A percentile compares a stretch with the other conserved stretches of the same genome.
These are phyloP conservation scores for Chamaecrista fasciculata DNA, from an alignment of 306 rosid species.

Conservation along the genomic window DNA sequence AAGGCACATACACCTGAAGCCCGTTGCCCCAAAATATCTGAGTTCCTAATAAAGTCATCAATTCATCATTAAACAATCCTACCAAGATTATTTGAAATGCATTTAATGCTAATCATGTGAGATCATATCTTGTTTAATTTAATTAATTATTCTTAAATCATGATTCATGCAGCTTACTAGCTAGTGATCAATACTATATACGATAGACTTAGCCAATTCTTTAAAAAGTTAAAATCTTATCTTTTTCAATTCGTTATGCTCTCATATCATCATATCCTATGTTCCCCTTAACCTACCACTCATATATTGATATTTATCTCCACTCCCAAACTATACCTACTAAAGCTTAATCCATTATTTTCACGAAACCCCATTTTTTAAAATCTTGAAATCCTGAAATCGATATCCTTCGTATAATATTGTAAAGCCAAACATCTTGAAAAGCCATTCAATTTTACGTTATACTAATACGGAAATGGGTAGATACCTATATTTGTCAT, in stretches of 20 bases:
- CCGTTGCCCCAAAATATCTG: slow-evolving; percentile 16
- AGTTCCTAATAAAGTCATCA: neutral
- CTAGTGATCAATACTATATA: slow-evolving; percentile 18
- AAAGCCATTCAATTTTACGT: neutral
- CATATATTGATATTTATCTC: too few species aligned
- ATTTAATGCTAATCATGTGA: slow-evolving; percentile 30
- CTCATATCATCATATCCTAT: too few species aligned
- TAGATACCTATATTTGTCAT: slow-evolving; percentile 47
- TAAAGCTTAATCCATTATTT: slow-evolving; percentile 10
- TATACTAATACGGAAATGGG: slow-evolving; percentile 25
- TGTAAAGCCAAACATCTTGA: slow-evolving; percentile 22
- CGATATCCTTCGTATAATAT: too few species aligned
- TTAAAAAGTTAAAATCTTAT: slow-evolving; percentile 57
- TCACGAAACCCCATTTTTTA: too few species aligned
- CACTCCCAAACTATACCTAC: slow-evolving; percentile 29
- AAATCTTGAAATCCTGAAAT: too few species aligned
- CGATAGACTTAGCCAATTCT: slow-evolving; percentile 29
- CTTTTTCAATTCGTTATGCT: slow-evolving; percentile 21
- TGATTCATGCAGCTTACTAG: neutral
- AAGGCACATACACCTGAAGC: slow-evolving; percentile 2
- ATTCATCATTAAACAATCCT: neutral
- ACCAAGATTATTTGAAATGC: neutral
- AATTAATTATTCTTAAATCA: too few species aligned
- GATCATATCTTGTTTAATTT: too few species aligned
- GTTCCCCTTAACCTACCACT: slow-evolving; percentile 40